Evolutionary conservation across 164 flowering plant species (phyloP), one percentile per base, ranked within the genome.

Genomic region (Magnolia kwangsiensis): DNA sequence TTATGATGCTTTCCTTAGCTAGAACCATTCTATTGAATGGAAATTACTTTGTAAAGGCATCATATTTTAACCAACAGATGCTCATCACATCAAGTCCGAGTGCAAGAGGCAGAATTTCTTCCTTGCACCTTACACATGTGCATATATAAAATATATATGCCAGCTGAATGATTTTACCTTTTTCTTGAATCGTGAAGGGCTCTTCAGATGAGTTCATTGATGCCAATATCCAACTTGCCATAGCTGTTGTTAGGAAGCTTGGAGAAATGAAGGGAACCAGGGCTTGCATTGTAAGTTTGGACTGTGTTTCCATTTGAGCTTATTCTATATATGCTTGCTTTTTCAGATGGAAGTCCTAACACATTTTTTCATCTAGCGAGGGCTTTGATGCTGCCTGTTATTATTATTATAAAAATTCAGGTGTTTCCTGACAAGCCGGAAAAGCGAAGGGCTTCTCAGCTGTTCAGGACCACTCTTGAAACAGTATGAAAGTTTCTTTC

Each of bases 201-300:
- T 96, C 99, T 80, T 96, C 98, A 80, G 99, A 96, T 87, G 99
- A 92, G 20, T 96, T 89, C 83, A 92, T 87, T 69, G 97, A 94
- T 81, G 97, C 99, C 82, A 96, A 96, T 78, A 84, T 96, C 82
- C 97, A 96, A 82, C 94, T 96, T 63, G 93, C 85, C 50, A 84
- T 96, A 83, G 86, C 94, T 64, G 88, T 92, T 73, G 89, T 90
- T 49, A 89, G 84, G 80, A 92, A 88, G 84, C 89, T 96, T 45
- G 85, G 85, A 77, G 91, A 90, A 81, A 90, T 73, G 80, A 88
- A 79, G 82, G 91, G 87, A 85, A 85, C 85, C 69, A 85, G 85
- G 72, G 84, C 94, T 79, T 85, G 98, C 86, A 88, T 94, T 77
- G 97, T 96, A 87, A 90, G 93, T 80, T 58, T 21, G 21, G 21